Base-by-base conservation (phyloP, 139 green algal genomes). In the Chlamydomonas applanata region DNA sequence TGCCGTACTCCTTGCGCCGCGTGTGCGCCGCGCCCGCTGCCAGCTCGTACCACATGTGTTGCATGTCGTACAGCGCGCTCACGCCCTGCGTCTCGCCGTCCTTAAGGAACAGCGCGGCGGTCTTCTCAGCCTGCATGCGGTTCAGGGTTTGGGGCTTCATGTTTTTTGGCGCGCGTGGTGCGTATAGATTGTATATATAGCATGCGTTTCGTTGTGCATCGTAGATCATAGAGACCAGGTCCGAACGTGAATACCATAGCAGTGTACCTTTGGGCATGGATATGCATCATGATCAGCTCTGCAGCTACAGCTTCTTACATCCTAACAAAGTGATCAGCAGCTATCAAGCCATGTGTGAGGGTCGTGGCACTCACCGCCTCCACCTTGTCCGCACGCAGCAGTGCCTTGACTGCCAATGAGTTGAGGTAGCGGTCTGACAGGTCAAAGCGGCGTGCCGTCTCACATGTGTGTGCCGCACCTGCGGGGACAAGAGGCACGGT, bases 11-110 rank as follows among this genome's bases (percentile, higher is more conserved):
- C 30, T 71, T 29, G 27, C 46, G 44, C 25, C 52, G 49, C 60
- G 74, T 46, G 68, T 97, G 86, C 16, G 88, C 89, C 1, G 81
- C 64, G 14, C 93, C 96, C 49, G 74, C 85, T 69, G 89, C 89
- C 4, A 97, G 75, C 90, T 98, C 96, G 68, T 97, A 99, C 95
- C 96, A 99, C 83, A 94, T 96, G 78, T 91, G 93, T 90, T 98
- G 94, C 96, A 99, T 99, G 83, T 99, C 96, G 64, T 89, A 92
- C 75, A 99, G 86, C 76, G 88, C 93, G 71, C 90, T 87, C 35
- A 87, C 69, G 1, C 46, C 68, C 22, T 59, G 44, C 61, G 80
- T 79, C 29, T 97, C 91, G n/a, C 86, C 91, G n/a, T 96, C 93
- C 54, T 90, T 90, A 24, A 92, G 96, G 85, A 99, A 99, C 27